Evolutionary conservation across 108 stramenopile genomes (phyloP).

Genomic region (Skeletonema costatum): DNA sequence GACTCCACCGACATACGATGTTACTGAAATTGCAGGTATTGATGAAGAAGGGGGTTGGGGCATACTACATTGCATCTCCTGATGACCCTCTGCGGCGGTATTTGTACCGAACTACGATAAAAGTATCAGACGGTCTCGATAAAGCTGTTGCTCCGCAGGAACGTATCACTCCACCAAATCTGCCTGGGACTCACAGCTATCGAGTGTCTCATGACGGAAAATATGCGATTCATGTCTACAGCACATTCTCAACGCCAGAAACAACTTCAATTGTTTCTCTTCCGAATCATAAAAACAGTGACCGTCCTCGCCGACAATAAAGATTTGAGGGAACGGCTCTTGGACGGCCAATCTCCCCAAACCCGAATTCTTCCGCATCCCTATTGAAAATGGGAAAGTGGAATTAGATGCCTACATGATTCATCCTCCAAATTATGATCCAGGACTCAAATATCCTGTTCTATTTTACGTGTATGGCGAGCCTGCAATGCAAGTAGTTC

Average conservation of each 20-base stretch:
- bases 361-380: conserved; percentile 44
- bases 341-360: conserved; percentile 29
- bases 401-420: conserved; percentile 48
- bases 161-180: conserved; percentile 35
- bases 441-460: conserved; percentile 39
- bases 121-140: conserved; percentile 10
- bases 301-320: conserved; percentile 40
- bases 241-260: conserved; percentile 36
- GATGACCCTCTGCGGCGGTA: conserved; percentile 45
- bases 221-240: conserved; percentile 43
- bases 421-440: conserved; percentile 37
- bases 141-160: conserved; percentile 18
- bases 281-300: conserved; percentile 37
- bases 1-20: conserved; percentile 40
- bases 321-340: conserved; percentile 34
- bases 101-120: conserved; percentile 43
- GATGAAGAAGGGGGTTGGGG: conserved; percentile 45
- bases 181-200: conserved; percentile 47
- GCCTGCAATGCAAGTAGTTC: conserved; percentile 47
- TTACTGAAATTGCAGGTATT: conserved; percentile 45
- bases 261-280: conserved; percentile 40
- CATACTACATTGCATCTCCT: conserved; percentile 47
- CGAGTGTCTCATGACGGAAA: conserved; percentile 44
- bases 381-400: conserved; percentile 27
- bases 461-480: conserved; percentile 47